Base-by-base conservation (phyloP, 2,329 filamentous ascomycete species). In the Rutstroemia sydowiana region DNA sequence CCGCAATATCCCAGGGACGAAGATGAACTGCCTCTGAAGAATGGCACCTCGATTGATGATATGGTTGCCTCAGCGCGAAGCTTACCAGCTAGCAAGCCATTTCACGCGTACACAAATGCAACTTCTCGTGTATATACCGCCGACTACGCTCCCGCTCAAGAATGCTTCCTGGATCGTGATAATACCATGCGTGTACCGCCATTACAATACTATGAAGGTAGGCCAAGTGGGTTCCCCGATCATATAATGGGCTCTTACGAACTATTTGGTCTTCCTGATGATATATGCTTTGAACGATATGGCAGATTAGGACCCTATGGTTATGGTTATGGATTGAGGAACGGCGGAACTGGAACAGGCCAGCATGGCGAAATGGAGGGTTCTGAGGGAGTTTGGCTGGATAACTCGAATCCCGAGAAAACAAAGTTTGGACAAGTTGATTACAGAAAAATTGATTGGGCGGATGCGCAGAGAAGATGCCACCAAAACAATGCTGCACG, bases 201-300 rank as follows among this genome's bases (percentile, higher is more conserved):
- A 5, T 71, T 95, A 41, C 82, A 82, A 18, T 85, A 85, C 59
- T 91, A 87, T 60, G 74, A 84, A 10, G 92, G 92, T 3, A 79
- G 93, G 2, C 87, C 90, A 0, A 76, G 79, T 53, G 92, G 91
- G 1, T 95, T 95, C 66, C 93, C 93, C 0, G 81, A 93, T 45
- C 80, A 89, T 53, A 80, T 88, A 2, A 79, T 92, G 63, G 93
- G 93, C n/a, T 95, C 89, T 0, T 91, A 95, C 62, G 82, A 90
- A 9, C 68, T 92, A 37, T 70, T 97, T 11, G 85, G 83, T 0
- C 72, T 97, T 32, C 81, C 86, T 16, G 81, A 95, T 59, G 85
- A 95, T 62, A 80, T 96, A 43, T 98, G 93, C 71, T 96, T 95
- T 65, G 93, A 98, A 60, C 79, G 93, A 2, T 95, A 88, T 65